A percentile compares a stretch with the other conserved stretches of the same genome.
Conservation (phyloP, 1,139 yeast species). For the Lodderomyces beijingensis region DNA sequence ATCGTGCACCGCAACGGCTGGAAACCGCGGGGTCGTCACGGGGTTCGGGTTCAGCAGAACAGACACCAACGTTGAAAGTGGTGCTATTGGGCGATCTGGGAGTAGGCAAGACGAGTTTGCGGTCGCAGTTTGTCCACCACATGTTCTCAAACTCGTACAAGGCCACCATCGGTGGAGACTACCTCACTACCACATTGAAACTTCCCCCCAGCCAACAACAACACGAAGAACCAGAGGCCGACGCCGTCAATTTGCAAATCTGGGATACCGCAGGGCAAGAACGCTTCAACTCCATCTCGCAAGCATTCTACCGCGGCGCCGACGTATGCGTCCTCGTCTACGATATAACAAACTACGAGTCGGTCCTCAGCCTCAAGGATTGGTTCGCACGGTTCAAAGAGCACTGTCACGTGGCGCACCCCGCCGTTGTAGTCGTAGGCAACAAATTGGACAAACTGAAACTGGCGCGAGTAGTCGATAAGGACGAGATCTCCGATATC, state of each 20-base stretch:
- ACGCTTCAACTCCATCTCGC: constrained; percentile 54
- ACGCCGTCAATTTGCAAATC: constrained; percentile 43
- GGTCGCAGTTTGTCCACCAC: constrained; percentile 57
- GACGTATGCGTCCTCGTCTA: constrained; percentile 56
- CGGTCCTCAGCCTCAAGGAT: constrained; percentile 45
- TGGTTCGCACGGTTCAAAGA: constrained; percentile 52
- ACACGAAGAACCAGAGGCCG: constrained; percentile 1
- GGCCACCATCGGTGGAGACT: constrained; percentile 63
- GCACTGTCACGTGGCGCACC: constrained; percentile 46
- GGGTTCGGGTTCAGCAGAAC: too few relatives aligned
- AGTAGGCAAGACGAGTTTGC: constrained; percentile 58
- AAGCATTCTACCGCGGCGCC: constrained; percentile 58
- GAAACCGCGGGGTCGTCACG: too few relatives aligned
- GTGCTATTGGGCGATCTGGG: constrained; percentile 58
- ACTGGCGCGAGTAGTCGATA: constrained; percentile 39
- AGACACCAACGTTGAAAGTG: constrained; percentile 40
- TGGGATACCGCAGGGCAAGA: constrained; percentile 74
- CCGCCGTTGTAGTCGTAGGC: constrained; percentile 53
- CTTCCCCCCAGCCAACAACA: constrained; percentile 7
- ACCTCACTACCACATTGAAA: constrained; percentile 44
- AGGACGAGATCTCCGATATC: constrained; percentile 39
- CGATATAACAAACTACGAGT: constrained; percentile 53
- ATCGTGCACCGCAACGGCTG: too few relatives aligned
- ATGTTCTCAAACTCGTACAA: constrained; percentile 55
- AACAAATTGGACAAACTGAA: constrained; percentile 44